Evolutionary conservation across 1,284 basidiomycete genomes (phyloP).

Genomic region (Mycosarcoma mackinlayi): DNA sequence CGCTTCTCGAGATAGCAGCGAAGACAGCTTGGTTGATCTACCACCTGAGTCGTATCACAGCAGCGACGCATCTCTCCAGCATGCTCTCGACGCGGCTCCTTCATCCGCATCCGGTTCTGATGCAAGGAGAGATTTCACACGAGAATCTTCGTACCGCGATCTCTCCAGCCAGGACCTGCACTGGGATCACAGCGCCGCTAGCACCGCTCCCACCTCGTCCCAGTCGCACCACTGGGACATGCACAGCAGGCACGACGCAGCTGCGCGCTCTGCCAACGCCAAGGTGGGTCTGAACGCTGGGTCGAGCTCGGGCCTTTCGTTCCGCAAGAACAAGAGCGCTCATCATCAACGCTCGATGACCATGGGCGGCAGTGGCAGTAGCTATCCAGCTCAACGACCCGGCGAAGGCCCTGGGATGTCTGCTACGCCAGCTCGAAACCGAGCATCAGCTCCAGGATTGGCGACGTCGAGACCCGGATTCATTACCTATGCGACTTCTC

Average conservation of each 20-base stretch:
- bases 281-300: neutral
- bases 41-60: constrained; percentile 47
- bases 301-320: constrained; percentile 31
- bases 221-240: constrained; percentile 34
- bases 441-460: constrained; percentile 4
- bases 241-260: constrained; percentile 10
- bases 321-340: constrained; percentile 46
- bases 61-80: constrained; percentile 36
- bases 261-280: neutral
- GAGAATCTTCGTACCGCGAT: constrained; percentile 35
- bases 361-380: constrained; percentile 14
- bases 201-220: constrained; percentile 45
- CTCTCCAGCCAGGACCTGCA: constrained; percentile 20
- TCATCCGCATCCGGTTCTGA: constrained; percentile 27
- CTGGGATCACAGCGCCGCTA: constrained; percentile 33
- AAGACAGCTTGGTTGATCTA: constrained; percentile 44
- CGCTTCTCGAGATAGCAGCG: constrained; percentile 36
- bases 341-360: constrained; percentile 37
- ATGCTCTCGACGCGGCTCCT: constrained; percentile 9
- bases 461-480: constrained; percentile 31
- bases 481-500: constrained; percentile 36
- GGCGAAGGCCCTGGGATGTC: constrained; percentile 27
- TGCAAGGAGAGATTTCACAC: constrained; percentile 9
- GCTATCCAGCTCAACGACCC: constrained; percentile 13
- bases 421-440: constrained; percentile 33